phyloP scores from a whole-genome alignment of 1,284 basidiomycete species.

The Farysia itapuensis region DNA sequence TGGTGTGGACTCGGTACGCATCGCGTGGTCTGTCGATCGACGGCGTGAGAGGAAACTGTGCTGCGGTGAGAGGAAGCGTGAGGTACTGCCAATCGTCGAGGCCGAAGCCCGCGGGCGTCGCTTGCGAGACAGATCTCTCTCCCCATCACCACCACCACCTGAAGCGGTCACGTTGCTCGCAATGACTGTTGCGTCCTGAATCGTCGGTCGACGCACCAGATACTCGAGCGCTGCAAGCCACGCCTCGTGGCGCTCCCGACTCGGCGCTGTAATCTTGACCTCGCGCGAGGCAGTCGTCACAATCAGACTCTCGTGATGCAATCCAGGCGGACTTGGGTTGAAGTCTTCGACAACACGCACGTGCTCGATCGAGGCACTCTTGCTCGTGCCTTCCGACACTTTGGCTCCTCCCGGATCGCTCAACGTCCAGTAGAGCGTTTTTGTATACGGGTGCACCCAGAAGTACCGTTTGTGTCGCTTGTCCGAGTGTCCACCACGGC shows the following conservation, averaged over 20 bases:
- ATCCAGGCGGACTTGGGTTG: conserved; percentile 87
- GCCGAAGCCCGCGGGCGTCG: conserved; percentile 5
- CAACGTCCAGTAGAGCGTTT: conserved; percentile 95
- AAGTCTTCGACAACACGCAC: conserved; percentile 86
- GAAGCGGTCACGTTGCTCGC: conserved; percentile 24
- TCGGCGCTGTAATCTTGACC: conserved; percentile 95
- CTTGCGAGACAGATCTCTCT: conserved; percentile 16
- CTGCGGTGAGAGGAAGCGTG: conserved; percentile 51
- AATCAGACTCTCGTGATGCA: conserved; percentile 88
- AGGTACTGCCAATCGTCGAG: not conserved
- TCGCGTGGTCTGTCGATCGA: conserved; percentile 54
- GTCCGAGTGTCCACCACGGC: conserved; percentile 80
- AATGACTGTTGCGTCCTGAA: conserved; percentile 33
- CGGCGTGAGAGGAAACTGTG: conserved; percentile 49
- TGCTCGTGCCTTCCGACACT: conserved; percentile 86
- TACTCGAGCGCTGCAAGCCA: conserved; percentile 71
- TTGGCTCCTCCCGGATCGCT: conserved; percentile 85
- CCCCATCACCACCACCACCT: conserved; percentile 20
- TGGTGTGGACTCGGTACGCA: conserved; percentile 65
- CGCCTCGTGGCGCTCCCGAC: conserved; percentile 90
- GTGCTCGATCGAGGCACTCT: conserved; percentile 95
- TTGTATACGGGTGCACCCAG: conserved; percentile 99
- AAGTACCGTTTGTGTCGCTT: conserved; percentile 93
- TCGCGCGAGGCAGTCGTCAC: conserved; percentile 90
- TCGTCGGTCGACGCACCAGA: conserved; percentile 38